phyloP scores from a whole-genome alignment of 257 asterid genomes.

The Leonotis leonurus region DNA sequence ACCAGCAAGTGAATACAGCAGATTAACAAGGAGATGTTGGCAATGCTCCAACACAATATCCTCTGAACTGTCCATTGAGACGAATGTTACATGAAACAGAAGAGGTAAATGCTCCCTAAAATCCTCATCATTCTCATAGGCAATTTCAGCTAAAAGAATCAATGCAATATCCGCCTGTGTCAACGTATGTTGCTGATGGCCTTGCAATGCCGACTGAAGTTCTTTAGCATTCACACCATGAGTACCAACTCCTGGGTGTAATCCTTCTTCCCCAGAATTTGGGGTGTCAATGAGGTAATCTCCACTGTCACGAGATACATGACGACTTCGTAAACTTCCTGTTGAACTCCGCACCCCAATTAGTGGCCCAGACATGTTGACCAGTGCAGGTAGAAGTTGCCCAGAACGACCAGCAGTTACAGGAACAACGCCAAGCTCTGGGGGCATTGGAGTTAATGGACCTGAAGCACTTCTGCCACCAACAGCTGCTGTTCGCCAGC shows the following conservation, averaged over 20 bases:
- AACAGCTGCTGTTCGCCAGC: slow-evolving; percentile 97
- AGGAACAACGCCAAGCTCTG: slow-evolving; percentile 85
- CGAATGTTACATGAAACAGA: slow-evolving; percentile 94
- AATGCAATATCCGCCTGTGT: slow-evolving; percentile 95
- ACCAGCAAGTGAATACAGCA: slow-evolving; percentile 94
- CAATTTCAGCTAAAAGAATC: slow-evolving; percentile 94
- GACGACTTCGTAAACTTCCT: slow-evolving; percentile 97
- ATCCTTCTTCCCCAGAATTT: slow-evolving; percentile 86
- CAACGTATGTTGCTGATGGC: slow-evolving; percentile 94
- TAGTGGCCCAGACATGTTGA: slow-evolving; percentile 97
- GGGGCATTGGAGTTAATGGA: slow-evolving; percentile 90
- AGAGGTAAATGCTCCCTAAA: slow-evolving; percentile 95
- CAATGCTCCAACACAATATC: slow-evolving; percentile 98
- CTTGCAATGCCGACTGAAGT: slow-evolving; percentile 95
- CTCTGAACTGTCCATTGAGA: slow-evolving; percentile 99
- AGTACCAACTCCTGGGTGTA: slow-evolving; percentile 57
- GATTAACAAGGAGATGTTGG: slow-evolving; percentile 93
- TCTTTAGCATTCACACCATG: slow-evolving; percentile 89
- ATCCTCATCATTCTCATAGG: slow-evolving; percentile 98
- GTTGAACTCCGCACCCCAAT: slow-evolving; percentile 96
- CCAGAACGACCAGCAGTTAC: slow-evolving; percentile 90
- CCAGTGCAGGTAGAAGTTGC: slow-evolving; percentile 89
- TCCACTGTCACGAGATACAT: slow-evolving; percentile 95
- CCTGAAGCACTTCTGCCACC: slow-evolving; percentile 99
- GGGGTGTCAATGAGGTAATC: slow-evolving; percentile 96